Percentiles rank a stretch among this genome's conserved stretches.
These are phyloP conservation scores for Lasiosphaeria hispida DNA, from an alignment of 495 filamentous ascomycete genomes.

Conservation along the genomic window DNA sequence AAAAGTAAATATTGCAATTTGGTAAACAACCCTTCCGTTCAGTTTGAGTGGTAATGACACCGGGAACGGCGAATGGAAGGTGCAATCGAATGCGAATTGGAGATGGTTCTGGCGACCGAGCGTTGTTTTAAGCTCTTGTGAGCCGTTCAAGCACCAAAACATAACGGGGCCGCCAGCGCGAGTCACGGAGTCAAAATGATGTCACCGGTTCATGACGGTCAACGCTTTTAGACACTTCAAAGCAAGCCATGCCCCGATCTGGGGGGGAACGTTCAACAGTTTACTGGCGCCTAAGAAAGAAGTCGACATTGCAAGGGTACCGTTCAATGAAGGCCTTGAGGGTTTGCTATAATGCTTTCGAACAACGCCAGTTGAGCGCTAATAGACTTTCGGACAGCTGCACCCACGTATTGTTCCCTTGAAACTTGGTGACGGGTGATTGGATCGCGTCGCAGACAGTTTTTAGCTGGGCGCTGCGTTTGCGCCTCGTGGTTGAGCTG, in stretches of 20 bases:
- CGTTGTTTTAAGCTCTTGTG: too few relatives aligned
- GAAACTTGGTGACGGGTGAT: slow-evolving; percentile 8
- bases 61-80: too few relatives aligned
- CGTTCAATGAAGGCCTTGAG: too few relatives aligned
- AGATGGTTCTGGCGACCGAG: too few relatives aligned
- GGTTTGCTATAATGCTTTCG: background rate
- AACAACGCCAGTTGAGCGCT: too few relatives aligned
- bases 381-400: background rate
- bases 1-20: background rate
- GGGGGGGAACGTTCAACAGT: background rate
- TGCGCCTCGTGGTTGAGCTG: slow-evolving; percentile 1
- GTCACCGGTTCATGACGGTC: background rate
- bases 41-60: too few relatives aligned
- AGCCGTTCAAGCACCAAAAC: too few relatives aligned
- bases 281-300: background rate
- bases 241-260: background rate
- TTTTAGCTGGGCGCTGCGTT: slow-evolving; percentile 2
- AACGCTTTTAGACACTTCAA: too few relatives aligned
- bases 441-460: background rate
- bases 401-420: background rate
- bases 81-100: too few relatives aligned
- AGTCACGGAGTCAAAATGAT: background rate
- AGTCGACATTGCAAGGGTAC: background rate
- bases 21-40: too few relatives aligned
- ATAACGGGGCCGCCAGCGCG: background rate